Base-by-base conservation (phyloP, 495 filamentous ascomycete species). In the Glonium stellatum region DNA sequence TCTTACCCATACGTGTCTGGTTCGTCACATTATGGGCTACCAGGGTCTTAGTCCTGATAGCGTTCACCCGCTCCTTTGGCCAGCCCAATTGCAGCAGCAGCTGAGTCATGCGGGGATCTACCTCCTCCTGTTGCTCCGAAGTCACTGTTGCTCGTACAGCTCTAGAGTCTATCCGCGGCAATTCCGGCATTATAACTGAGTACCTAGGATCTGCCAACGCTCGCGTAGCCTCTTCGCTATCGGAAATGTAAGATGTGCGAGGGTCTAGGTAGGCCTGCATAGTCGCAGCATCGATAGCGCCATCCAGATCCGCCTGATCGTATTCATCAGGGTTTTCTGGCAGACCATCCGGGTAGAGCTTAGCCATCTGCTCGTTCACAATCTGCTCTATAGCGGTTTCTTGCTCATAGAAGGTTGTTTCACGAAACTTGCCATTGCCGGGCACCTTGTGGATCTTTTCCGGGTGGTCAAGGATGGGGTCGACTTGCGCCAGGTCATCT, bases 1-100 rank as follows among this genome's bases (percentile, higher is more conserved):
- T 83, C 81, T 97, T 99, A 65, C 93, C 93, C 73, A 99, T 82
- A 77, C 90, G 88, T 31, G 95, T 97, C 80, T 96, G 91, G 74
- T 99, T 99, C 60, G 80, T 76, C 48, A 99, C 95, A 1, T 70
- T 70, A 67, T 91, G 87, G 2, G 59, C 55, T 21, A 95, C 87
- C 25, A 98, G 68, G 12, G 75, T 73, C 77, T 90, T 93, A 22
- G 77, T 71, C 23, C 76, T 73, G 53, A 89, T 72, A 0, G 63
- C 44, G 12, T 73, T 47, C 50, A 97, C 82, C 41, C 87, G 69
- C 8, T 73, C 56, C 59, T 79, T 65, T 10, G 71, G 39, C 76
- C 73, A 89, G 79, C 55, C 90, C 89, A 23, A 87, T 91, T 82
- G 77, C 75, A 81, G 76, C 71, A 87, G 82, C 59, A 95, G 72